Evolutionary conservation across 805 yeast species (phyloP).

Genomic region (Wickerhamiella musiphila): DNA sequence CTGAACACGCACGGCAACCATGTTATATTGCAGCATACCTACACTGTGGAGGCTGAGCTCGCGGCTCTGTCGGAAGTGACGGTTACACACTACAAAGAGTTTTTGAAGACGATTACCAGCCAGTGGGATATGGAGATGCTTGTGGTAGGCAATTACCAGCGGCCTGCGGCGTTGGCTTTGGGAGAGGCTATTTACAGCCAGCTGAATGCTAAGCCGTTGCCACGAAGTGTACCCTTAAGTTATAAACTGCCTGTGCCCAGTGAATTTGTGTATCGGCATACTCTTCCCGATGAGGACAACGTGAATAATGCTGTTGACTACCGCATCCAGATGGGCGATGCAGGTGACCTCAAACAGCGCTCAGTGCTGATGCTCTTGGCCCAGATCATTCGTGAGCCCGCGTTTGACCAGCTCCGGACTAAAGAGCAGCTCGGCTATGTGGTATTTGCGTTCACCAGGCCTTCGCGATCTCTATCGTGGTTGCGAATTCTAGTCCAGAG

Average conservation of each 20-base stretch:
- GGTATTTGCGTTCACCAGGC: conserved; percentile 61
- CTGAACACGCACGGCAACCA: conserved; percentile 44
- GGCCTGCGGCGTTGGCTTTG: conserved; percentile 36
- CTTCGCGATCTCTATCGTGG: conserved; percentile 56
- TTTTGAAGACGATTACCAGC: conserved; percentile 24
- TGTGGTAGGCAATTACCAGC: conserved; percentile 54
- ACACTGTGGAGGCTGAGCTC: conserved; percentile 46
- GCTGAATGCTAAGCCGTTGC: conserved; percentile 25
- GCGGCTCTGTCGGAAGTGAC: conserved; percentile 33
- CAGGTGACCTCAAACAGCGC: conserved; percentile 26
- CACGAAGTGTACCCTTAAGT: conserved; percentile 29
- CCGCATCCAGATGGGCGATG: conserved; percentile 46
- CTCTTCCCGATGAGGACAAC: conserved; percentile 46
- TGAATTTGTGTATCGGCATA: conserved; percentile 10
- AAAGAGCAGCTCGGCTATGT: conserved; percentile 92
- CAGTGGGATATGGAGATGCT: conserved; percentile 57
- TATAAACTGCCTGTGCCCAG: conserved; percentile 18
- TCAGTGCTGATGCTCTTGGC: conserved; percentile 47
- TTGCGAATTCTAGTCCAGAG: conserved; percentile 66
- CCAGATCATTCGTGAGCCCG: conserved; percentile 69
- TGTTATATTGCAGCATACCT: conserved; percentile 55
- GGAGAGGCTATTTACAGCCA: conserved; percentile 27
- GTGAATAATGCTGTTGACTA: conserved; percentile 74
- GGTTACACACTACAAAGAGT: conserved; percentile 5
- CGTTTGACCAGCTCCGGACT: conserved; percentile 77